Evolutionary conservation across 495 filamentous ascomycete genomes (phyloP).

Genomic region (Patellaria atrata): DNA sequence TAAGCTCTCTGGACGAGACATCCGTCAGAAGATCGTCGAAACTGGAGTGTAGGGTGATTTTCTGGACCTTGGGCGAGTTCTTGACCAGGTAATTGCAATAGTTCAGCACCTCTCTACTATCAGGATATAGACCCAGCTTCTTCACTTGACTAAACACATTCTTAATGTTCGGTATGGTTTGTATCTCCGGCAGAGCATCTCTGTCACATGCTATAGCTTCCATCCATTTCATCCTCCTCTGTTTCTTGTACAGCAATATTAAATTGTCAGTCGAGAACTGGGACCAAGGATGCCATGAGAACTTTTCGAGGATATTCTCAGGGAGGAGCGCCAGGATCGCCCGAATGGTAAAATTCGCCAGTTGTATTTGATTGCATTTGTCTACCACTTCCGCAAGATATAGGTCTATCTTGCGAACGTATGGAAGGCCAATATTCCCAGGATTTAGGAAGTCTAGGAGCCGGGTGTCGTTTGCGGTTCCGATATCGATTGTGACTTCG

Average conservation of each 20-base stretch:
- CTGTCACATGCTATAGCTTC: conserved; percentile 26
- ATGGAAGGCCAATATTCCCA: conserved; percentile 26
- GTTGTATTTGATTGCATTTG: conserved; percentile 24
- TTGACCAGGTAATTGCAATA: conserved; percentile 20
- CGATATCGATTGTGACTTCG: conserved; percentile 26
- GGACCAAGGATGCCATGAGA: conserved; percentile 29
- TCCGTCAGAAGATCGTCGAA: conserved; percentile 19
- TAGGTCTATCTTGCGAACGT: conserved; percentile 24
- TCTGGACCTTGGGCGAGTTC: conserved; percentile 22
- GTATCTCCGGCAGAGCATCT: conserved; percentile 18
- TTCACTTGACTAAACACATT: conserved; percentile 19
- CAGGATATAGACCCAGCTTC: conserved; percentile 26
- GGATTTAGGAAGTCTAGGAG: conserved; percentile 26
- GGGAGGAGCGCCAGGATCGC: conserved; percentile 30
- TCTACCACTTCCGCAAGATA: conserved; percentile 23
- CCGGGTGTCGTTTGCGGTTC: conserved; percentile 20
- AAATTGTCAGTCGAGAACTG: conserved; percentile 27
- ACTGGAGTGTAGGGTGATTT: conserved; percentile 24
- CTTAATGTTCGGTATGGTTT: conserved; percentile 22
- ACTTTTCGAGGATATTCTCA: conserved; percentile 26
- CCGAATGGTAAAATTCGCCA: conserved; percentile 26
- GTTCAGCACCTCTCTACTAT: conserved; percentile 20
- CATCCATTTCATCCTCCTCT: conserved; percentile 27
- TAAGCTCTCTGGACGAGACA: conserved; percentile 22
- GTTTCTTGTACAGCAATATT: conserved; percentile 26